Percentiles rank a stretch among this genome's conserved stretches.
These are phyloP conservation scores for Chlamydomonas incerta DNA, from an alignment of 139 green algal species.

Conservation along the genomic window DNA sequence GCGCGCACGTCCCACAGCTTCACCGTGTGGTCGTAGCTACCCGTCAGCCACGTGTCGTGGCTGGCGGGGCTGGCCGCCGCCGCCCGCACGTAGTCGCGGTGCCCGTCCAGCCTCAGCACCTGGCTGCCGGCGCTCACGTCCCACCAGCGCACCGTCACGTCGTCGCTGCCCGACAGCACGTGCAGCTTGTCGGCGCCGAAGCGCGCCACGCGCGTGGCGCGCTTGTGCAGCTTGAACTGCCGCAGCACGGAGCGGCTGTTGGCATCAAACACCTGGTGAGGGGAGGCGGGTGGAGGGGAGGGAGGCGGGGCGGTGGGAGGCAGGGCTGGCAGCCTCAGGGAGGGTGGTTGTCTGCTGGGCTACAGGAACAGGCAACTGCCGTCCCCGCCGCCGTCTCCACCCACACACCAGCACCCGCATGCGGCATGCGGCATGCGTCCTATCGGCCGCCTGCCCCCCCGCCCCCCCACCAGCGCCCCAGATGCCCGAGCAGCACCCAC, in stretches of 20 bases:
- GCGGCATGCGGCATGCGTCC: no score
- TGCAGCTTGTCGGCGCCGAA: slow-evolving; percentile 81
- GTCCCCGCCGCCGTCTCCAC: no score
- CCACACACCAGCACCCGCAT: no score
- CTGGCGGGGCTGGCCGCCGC: slow-evolving; percentile 64
- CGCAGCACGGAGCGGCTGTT: slow-evolving; percentile 84
- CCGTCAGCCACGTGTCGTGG: slow-evolving; percentile 77
- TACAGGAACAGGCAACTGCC: no score
- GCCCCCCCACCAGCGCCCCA: no score
- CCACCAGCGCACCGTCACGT: slow-evolving; percentile 82
- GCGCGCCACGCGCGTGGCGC: slow-evolving; percentile 73
- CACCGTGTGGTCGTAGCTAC: slow-evolving; percentile 88
- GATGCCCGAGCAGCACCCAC: no score
- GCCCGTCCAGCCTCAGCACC: slow-evolving; percentile 76
- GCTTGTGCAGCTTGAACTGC: slow-evolving; percentile 88
- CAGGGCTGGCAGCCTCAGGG: no score
- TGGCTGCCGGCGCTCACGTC: slow-evolving; percentile 57
- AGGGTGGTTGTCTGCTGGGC: no score
- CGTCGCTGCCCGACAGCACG: slow-evolving; percentile 88
- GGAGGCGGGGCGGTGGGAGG: no score
- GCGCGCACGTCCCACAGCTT: slow-evolving; percentile 89
- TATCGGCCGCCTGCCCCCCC: no score
- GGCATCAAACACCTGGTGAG: slow-evolving; percentile 86
- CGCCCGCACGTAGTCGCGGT: slow-evolving; percentile 91
- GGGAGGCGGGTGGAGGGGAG: not conserved